These are phyloP conservation scores for Anthracocystis panici-leucophaei DNA, from an alignment of 1,284 basidiomycete species.

Conservation along the genomic window DNA sequence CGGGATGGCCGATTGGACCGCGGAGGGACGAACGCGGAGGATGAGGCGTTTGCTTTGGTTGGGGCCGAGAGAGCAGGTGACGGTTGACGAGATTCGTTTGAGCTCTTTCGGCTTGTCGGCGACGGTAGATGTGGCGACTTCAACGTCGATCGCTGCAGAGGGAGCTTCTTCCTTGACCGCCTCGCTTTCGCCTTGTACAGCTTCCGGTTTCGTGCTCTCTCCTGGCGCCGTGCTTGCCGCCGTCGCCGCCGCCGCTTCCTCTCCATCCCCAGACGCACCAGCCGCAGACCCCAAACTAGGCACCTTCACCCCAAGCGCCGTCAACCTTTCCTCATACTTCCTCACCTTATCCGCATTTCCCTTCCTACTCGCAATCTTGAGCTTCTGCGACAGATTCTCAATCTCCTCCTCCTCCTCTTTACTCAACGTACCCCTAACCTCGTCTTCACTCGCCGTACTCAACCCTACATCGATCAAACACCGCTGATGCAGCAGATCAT, in stretches of 20 bases:
- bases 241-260: background rate
- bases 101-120: slow-evolving; percentile 41
- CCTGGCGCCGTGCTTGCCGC: background rate
- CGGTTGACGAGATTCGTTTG: slow-evolving; percentile 55
- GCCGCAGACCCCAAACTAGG: slow-evolving; percentile 27
- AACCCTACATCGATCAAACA: slow-evolving; percentile 50
- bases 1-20: slow-evolving; percentile 38
- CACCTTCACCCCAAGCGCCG: slow-evolving; percentile 70
- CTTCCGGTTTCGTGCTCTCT: background rate
- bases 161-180: slow-evolving; percentile 1
- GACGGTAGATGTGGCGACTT: background rate
- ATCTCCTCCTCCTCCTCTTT: slow-evolving; percentile 73
- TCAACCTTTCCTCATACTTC: slow-evolving; percentile 72
- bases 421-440: slow-evolving; percentile 70
- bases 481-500: slow-evolving; percentile 50
- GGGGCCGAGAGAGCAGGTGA: slow-evolving; percentile 59
- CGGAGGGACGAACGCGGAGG: slow-evolving; percentile 58
- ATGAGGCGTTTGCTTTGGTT: slow-evolving; percentile 62
- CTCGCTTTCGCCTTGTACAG: slow-evolving; percentile 7
- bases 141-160: background rate
- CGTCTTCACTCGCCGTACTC: slow-evolving; percentile 56
- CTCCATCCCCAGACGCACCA: slow-evolving; percentile 5
- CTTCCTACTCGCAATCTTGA: slow-evolving; percentile 73
- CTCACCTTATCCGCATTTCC: slow-evolving; percentile 72
- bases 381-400: slow-evolving; percentile 72